phyloP scores from a whole-genome alignment of 192 early-diverging fungal genomes.

The Umbelopsis vinacea region DNA sequence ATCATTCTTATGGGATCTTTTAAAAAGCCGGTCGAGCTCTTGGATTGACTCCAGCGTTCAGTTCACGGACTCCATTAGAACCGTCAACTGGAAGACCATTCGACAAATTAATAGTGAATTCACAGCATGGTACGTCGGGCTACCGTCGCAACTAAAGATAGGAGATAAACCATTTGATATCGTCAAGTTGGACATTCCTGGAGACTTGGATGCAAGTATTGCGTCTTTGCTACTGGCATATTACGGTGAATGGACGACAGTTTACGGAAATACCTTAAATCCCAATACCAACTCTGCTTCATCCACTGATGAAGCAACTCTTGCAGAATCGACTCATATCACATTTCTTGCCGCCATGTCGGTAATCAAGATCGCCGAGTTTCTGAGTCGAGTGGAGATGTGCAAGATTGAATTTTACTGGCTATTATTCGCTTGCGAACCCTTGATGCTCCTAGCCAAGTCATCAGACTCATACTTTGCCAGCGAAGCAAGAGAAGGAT shows the following conservation, averaged over 20 bases:
- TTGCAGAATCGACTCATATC: not conserved
- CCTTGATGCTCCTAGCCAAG: not conserved
- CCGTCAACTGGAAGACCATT: not conserved
- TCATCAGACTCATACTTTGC: not conserved
- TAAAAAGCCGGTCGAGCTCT: not conserved
- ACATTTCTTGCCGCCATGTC: not conserved
- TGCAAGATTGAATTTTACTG: not conserved
- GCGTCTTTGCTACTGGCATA: not conserved
- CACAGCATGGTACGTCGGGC: not conserved
- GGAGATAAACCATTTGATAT: conserved; percentile 10
- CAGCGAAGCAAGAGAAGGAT: not conserved
- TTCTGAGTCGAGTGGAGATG: not conserved
- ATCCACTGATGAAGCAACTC: not conserved
- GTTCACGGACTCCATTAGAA: not conserved
- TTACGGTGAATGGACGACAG: not conserved
- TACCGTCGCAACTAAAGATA: not conserved
- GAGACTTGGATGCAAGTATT: not conserved
- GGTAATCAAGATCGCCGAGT: not conserved
- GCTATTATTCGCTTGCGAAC: not conserved
- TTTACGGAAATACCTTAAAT: not conserved
- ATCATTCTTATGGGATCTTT: not conserved
- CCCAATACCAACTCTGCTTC: not conserved
- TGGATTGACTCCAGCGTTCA: not conserved
- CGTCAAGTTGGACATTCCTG: not conserved
- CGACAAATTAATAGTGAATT: not conserved